Percentiles rank a stretch among this genome's conserved stretches.
phyloP scores from a whole-genome alignment of 306 rosid species.

The Castanospermum australe region DNA sequence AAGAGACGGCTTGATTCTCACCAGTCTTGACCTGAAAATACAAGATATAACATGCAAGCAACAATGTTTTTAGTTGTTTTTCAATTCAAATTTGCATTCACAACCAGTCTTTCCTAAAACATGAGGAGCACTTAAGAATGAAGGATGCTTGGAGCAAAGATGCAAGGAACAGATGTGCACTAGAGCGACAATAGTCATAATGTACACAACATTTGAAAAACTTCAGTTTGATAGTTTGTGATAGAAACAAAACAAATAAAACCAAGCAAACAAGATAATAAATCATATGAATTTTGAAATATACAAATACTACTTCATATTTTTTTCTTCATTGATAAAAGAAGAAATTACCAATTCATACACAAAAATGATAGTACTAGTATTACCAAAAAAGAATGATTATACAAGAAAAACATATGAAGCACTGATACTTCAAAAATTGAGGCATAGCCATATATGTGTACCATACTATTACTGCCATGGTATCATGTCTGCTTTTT shows the following conservation, averaged over 20 bases:
- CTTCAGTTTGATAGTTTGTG: not conserved
- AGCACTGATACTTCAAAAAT: not conserved
- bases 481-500: not conserved
- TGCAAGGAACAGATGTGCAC: not conserved
- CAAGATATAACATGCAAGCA: slow-evolving; percentile 18
- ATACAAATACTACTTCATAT: not conserved
- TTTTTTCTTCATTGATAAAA: not conserved
- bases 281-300: slow-evolving; percentile 2
- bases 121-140: not conserved
- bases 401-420: no score
- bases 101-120: not conserved
- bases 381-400: no score
- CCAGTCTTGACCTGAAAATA: slow-evolving; percentile 82
- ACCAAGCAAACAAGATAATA: not conserved
- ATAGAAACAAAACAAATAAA: not conserved
- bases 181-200: not conserved
- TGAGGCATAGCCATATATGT: not conserved
- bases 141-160: not conserved
- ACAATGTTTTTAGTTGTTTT: not conserved
- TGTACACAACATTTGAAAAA: not conserved
- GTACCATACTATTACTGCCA: not conserved
- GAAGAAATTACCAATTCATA: not conserved
- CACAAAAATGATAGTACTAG: not conserved
- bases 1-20: slow-evolving; percentile 75
- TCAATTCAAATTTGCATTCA: slow-evolving; percentile 21